phyloP scores from a whole-genome alignment of 2,329 filamentous ascomycete genomes.

The Calonectria pseudoreteaudii region DNA sequence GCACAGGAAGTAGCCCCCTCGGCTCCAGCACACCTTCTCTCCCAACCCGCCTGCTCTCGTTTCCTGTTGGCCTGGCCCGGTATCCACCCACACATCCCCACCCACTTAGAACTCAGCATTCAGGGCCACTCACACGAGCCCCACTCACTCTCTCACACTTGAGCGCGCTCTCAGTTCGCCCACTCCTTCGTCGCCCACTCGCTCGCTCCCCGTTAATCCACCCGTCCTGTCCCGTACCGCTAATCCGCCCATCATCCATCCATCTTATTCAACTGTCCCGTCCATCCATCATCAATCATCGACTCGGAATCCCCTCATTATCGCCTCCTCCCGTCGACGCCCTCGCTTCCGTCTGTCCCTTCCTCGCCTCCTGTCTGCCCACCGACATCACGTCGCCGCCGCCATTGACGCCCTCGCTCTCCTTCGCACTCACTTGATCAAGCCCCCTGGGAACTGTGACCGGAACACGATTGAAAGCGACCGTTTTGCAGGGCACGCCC shows the following conservation, averaged over 20 bases:
- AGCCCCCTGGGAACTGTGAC: slow-evolving; percentile 31
- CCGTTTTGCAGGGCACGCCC: slow-evolving; percentile 37
- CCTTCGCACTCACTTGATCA: slow-evolving; percentile 25
- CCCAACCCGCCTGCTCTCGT: slow-evolving; percentile 22
- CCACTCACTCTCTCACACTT: slow-evolving; percentile 3
- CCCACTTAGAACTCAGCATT: slow-evolving; percentile 24
- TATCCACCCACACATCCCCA: slow-evolving; percentile 3
- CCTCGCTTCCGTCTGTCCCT: neutral
- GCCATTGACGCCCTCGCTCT: slow-evolving; percentile 24
- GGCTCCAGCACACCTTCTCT: neutral
- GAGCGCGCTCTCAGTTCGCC: neutral
- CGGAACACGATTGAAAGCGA: slow-evolving; percentile 28
- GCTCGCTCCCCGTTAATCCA: slow-evolving; percentile 17
- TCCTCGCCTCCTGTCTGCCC: neutral
- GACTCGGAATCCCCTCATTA: slow-evolving; percentile 14
- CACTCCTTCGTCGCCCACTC: neutral
- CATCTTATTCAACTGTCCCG: slow-evolving; percentile 4
- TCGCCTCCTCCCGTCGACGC: slow-evolving; percentile 12
- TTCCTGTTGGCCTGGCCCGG: slow-evolving; percentile 36
- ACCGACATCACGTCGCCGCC: slow-evolving; percentile 1
- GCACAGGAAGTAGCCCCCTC: neutral
- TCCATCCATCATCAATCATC: slow-evolving; percentile 11
- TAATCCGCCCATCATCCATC: slow-evolving; percentile 11
- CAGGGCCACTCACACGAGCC: slow-evolving; percentile 8
- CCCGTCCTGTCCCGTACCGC: slow-evolving; percentile 8